Evolutionary conservation across 345 rosid species (phyloP).

Genomic region (Bretschneidera sinensis): DNA sequence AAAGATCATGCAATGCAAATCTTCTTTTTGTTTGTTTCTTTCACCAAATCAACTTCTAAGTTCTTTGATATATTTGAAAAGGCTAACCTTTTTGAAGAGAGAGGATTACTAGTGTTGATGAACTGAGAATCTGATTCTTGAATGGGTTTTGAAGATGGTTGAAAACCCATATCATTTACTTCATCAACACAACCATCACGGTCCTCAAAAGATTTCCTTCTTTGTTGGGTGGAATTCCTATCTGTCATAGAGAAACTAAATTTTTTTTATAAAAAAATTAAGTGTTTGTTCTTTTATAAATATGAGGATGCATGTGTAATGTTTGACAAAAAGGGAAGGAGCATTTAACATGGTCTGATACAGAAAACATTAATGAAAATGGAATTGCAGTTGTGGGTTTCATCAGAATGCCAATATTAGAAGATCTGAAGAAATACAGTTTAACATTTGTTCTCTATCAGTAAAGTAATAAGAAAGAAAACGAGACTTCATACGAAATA

Average conservation of each 20-base stretch:
- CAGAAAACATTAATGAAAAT: too few relatives aligned
- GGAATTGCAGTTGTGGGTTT: conserved; percentile 13
- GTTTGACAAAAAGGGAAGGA: not conserved
- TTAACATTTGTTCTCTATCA: conserved; percentile 17
- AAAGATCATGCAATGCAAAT: conserved; percentile 24
- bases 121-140: conserved; percentile 44
- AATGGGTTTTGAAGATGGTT: conserved; percentile 18
- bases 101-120: conserved; percentile 10
- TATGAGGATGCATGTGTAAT: too few relatives aligned
- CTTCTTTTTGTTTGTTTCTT: conserved; percentile 32
- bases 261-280: too few relatives aligned
- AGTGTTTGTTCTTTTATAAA: too few relatives aligned
- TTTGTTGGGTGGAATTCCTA: conserved; percentile 24
- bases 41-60: conserved; percentile 15
- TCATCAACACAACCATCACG: conserved; percentile 30
- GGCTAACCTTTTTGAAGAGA: conserved; percentile 42
- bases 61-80: conserved; percentile 1
- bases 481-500: too few relatives aligned
- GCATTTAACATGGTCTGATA: conserved; percentile 8
- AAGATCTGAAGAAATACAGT: conserved; percentile 19
- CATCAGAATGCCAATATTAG: conserved; percentile 33
- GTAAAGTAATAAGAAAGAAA: too few relatives aligned
- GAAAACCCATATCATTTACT: conserved; percentile 23
- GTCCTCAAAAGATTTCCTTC: conserved; percentile 36
- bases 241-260: conserved; percentile 23